These are phyloP conservation scores for Wickerhamomyces bovis DNA, from an alignment of 805 yeast genomes.

Conservation along the genomic window DNA sequence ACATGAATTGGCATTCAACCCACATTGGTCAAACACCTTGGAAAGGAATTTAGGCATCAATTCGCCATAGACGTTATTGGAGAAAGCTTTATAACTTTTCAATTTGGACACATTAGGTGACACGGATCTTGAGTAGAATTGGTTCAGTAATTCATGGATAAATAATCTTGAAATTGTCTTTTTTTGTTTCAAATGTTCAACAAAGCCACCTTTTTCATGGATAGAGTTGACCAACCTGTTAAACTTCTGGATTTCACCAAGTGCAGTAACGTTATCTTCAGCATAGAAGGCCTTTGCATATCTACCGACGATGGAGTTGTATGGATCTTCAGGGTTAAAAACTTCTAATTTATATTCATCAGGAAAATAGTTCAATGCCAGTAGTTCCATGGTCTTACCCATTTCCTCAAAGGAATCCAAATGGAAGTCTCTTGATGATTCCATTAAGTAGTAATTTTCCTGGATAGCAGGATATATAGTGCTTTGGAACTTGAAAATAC, in stretches of 20 bases:
- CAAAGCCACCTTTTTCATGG: constrained; percentile 23
- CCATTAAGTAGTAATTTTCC: constrained; percentile 44
- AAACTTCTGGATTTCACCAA: constrained; percentile 34
- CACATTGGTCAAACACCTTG: constrained; percentile 56
- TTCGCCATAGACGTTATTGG: constrained; percentile 90
- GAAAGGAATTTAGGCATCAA: constrained; percentile 72
- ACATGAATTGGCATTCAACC: constrained; percentile 43
- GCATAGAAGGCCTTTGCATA: constrained; percentile 29
- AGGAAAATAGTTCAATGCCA: constrained; percentile 36
- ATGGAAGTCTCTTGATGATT: constrained; percentile 44
- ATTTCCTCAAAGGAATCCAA: constrained; percentile 61
- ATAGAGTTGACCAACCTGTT: constrained; percentile 34
- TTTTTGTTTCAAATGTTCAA: constrained; percentile 25
- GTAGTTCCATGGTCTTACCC: constrained; percentile 42
- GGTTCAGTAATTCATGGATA: constrained; percentile 64
- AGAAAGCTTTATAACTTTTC: constrained; percentile 74
- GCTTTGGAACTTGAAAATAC: constrained; percentile 22
- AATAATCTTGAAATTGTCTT: constrained; percentile 34
- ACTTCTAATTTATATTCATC: constrained; percentile 27
- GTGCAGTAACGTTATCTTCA: constrained; percentile 26
- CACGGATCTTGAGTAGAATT: constrained; percentile 71
- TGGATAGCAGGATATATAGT: constrained; percentile 38
- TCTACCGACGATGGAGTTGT: constrained; percentile 32
- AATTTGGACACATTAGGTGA: constrained; percentile 65
- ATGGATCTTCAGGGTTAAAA: constrained; percentile 30